A percentile compares a stretch with the other conserved stretches of the same genome.
Conservation (phyloP, 345 rosid species). For the Lepidium didymum region DNA sequence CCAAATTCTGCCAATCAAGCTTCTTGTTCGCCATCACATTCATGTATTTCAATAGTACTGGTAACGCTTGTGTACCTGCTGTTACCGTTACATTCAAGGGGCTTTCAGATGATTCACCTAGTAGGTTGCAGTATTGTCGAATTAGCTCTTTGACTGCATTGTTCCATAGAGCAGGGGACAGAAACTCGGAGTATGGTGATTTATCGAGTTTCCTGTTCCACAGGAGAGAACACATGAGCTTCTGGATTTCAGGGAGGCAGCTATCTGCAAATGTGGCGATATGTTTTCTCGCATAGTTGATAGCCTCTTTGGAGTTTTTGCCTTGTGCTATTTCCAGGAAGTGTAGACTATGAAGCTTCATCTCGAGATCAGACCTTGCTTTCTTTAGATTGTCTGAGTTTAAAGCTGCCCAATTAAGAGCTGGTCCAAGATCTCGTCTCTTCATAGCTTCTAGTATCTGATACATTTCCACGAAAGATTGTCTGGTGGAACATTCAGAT, state of each 20-base stretch:
- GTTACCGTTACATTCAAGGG: conserved; percentile 50
- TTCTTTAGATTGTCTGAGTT: conserved; percentile 52
- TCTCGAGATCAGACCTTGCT: conserved; percentile 54
- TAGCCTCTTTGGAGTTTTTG: conserved; percentile 44
- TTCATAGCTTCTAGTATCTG: conserved; percentile 54
- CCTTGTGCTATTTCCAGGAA: conserved; percentile 50
- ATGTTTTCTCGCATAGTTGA: conserved; percentile 46
- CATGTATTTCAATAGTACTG: conserved; percentile 64
- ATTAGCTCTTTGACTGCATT: conserved; percentile 49
- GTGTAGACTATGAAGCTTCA: conserved; percentile 60
- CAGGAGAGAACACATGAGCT: conserved; percentile 54
- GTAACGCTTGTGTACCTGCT: conserved; percentile 63
- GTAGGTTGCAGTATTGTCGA: conserved; percentile 54
- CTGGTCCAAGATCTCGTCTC: conserved; percentile 46
- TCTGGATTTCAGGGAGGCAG: conserved; percentile 45
- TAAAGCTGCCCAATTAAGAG: conserved; percentile 49
- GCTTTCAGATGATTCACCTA: conserved; percentile 55
- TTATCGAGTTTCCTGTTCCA: conserved; percentile 48
- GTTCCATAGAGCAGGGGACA: conserved; percentile 49
- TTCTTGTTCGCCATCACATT: conserved; percentile 61
- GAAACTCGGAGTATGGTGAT: conserved; percentile 45
- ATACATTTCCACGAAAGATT: conserved; percentile 53
- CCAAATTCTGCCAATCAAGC: conserved; percentile 57
- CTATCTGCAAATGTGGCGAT: conserved; percentile 35
- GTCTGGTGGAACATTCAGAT: conserved; percentile 37